Base-by-base conservation (phyloP, 2,329 filamentous ascomycete genomes). In the Peltaster fructicola region DNA sequence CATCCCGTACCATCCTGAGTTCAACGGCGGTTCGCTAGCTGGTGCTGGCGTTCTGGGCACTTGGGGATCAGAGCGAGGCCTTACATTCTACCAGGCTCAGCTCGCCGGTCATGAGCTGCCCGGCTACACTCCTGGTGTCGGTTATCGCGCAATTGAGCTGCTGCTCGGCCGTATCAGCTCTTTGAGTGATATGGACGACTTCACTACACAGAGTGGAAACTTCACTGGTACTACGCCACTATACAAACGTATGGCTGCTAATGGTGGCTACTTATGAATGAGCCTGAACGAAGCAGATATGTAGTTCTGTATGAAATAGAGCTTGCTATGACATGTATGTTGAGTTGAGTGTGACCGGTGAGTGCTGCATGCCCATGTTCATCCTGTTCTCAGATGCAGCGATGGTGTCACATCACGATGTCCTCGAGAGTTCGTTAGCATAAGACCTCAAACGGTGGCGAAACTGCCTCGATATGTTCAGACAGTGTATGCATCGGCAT, bases 31-130 rank as follows among this genome's bases (percentile, higher is more conserved):
- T 10, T 32, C 47, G 3, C 41, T 53, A 10, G 49, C 52, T 1
- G 57, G 53, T 8, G 39, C 51, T 6, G 55, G 56, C 2, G 30
- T 46, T 10, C 41, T 57, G 17, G 58, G 58, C 3, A 33, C 33
- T 1, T 61, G 53, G 47, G 44, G 45, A 5, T 30, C 33, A 1
- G 56, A 61, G 44, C 48, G 57, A 14, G 56, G 56, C 1, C 31
- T 61, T 27, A 58, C 52, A 0, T 61, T 57, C 31, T 57, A 57
- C 35, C 49, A 48, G 20, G 47, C 51, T 6, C 47, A 47, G 22
- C 37, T 54, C 7, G 48, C 52, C 2, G 54, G 54, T 1, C 54
- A 58, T 26, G 50, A 57, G 34, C 30, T 57, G 9, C 56, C 56
- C 1, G 50, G 52, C 0, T 57, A 55, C 31, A 47, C 54, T 2